Evolutionary conservation across 1,139 yeast genomes (phyloP).

Genomic region (Yamadazyma mexicana): DNA sequence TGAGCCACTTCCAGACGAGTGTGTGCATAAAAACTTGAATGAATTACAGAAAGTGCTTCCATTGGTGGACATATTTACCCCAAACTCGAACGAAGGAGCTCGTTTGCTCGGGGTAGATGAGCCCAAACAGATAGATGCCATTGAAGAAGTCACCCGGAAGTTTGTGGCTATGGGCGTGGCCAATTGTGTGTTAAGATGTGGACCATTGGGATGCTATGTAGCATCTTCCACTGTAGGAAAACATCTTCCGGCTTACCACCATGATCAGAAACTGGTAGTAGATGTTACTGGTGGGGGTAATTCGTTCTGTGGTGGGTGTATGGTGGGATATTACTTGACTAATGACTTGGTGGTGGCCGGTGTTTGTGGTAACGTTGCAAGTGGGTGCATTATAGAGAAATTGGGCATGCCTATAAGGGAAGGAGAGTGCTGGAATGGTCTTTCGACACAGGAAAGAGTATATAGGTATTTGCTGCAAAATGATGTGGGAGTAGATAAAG

Average conservation of each 20-base stretch:
- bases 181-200: slow-evolving; percentile 60
- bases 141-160: slow-evolving; percentile 39
- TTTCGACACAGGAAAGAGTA: slow-evolving; percentile 29
- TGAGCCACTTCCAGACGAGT: slow-evolving; percentile 86
- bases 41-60: slow-evolving; percentile 43
- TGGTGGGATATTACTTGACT: slow-evolving; percentile 55
- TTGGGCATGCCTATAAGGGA: slow-evolving; percentile 63
- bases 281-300: slow-evolving; percentile 98
- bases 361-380: slow-evolving; percentile 71
- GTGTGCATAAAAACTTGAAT: slow-evolving; percentile 50
- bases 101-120: slow-evolving; percentile 25
- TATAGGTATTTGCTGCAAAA: slow-evolving; percentile 19
- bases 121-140: slow-evolving; percentile 16
- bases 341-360: slow-evolving; percentile 56
- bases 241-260: slow-evolving; percentile 77
- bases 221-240: slow-evolving; percentile 14
- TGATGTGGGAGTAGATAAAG: slow-evolving; percentile 2
- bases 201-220: slow-evolving; percentile 60
- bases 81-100: slow-evolving; percentile 78
- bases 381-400: slow-evolving; percentile 77
- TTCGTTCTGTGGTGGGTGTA: slow-evolving; percentile 80
- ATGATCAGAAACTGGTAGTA: slow-evolving; percentile 48
- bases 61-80: slow-evolving; percentile 65
- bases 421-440: slow-evolving; percentile 56
- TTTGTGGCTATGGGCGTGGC: slow-evolving; percentile 44